phyloP scores from a whole-genome alignment of 169 alveolate genomes.

The Theileria parva region DNA sequence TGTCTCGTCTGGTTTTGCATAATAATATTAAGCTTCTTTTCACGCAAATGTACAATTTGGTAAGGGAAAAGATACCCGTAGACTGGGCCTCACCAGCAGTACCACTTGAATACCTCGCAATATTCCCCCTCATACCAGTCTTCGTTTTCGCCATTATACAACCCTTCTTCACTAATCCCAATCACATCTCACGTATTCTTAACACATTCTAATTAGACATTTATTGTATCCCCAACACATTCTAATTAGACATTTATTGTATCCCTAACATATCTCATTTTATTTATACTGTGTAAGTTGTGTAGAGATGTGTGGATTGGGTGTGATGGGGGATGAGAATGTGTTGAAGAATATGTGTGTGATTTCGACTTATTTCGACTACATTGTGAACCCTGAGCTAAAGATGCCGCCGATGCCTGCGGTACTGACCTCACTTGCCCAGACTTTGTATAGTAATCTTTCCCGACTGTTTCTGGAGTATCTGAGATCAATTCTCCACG shows the following conservation, averaged over 20 bases:
- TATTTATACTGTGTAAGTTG: too few relatives aligned
- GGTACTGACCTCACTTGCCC: slow-evolving; percentile 29
- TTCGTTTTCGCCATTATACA: slow-evolving; percentile 56
- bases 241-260: slow-evolving; percentile 45
- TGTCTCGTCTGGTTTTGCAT: slow-evolving; percentile 18
- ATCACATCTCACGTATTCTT: slow-evolving; percentile 27
- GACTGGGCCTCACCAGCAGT: slow-evolving; percentile 48
- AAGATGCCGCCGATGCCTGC: slow-evolving; percentile 34
- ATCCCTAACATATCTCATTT: not conserved
- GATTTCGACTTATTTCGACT: slow-evolving; percentile 44
- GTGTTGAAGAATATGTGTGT: slow-evolving; percentile 18
- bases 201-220: not conserved
- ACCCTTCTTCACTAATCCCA: slow-evolving; percentile 56
- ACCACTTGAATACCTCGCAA: slow-evolving; percentile 58
- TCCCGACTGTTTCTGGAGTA: slow-evolving; percentile 54
- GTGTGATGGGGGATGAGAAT: slow-evolving; percentile 16
- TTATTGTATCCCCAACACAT: slow-evolving; percentile 9
- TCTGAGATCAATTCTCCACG: slow-evolving; percentile 40
- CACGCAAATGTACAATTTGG: slow-evolving; percentile 46
- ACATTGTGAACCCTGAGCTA: slow-evolving; percentile 59
- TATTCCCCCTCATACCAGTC: slow-evolving; percentile 59
- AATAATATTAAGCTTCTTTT: slow-evolving; percentile 31
- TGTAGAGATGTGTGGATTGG: slow-evolving; percentile 25
- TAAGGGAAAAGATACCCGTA: slow-evolving; percentile 56
- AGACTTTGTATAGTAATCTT: slow-evolving; percentile 57